Evolutionary conservation across 129 eudicot genomes (phyloP).

Genomic region (Flaveria ramosissima): DNA sequence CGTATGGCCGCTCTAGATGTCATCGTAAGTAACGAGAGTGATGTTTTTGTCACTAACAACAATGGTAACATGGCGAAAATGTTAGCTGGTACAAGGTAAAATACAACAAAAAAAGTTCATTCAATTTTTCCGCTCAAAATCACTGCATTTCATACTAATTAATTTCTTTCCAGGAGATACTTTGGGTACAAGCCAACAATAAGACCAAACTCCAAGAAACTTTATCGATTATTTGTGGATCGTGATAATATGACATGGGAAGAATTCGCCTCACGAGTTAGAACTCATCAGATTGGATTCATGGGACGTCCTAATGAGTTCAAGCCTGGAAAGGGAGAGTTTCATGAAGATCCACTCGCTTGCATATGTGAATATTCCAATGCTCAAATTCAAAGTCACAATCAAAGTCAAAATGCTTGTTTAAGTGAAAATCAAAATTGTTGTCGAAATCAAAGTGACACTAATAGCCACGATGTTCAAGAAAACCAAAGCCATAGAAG

Average conservation of each 20-base stretch:
- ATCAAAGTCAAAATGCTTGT: conserved; percentile 12
- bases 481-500: conserved; percentile 4
- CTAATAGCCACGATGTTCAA: background rate
- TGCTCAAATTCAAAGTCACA: conserved; percentile 20
- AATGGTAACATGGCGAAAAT: conserved; percentile 91
- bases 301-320: conserved; percentile 73
- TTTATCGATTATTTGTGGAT: conserved; percentile 45
- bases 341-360: conserved; percentile 62
- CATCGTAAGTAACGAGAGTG: conserved; percentile 61
- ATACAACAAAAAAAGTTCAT: background rate
- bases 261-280: conserved; percentile 52
- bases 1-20: conserved; percentile 76
- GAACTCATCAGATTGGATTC: conserved; percentile 58
- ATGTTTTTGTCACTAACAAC: conserved; percentile 73
- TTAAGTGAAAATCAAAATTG: conserved; percentile 6
- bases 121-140: background rate
- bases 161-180: conserved; percentile 54
- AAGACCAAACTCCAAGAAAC: conserved; percentile 70
- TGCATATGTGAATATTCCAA: conserved; percentile 56
- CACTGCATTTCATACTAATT: background rate
- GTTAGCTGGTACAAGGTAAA: conserved; percentile 71
- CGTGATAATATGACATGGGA: conserved; percentile 64
- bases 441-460: conserved; percentile 8
- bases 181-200: conserved; percentile 76
- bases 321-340: conserved; percentile 53